Evolutionary conservation across 2,329 filamentous ascomycete genomes (phyloP), one percentile per base, ranked within the genome.

Genomic region (Taxawa tesnikishii): DNA sequence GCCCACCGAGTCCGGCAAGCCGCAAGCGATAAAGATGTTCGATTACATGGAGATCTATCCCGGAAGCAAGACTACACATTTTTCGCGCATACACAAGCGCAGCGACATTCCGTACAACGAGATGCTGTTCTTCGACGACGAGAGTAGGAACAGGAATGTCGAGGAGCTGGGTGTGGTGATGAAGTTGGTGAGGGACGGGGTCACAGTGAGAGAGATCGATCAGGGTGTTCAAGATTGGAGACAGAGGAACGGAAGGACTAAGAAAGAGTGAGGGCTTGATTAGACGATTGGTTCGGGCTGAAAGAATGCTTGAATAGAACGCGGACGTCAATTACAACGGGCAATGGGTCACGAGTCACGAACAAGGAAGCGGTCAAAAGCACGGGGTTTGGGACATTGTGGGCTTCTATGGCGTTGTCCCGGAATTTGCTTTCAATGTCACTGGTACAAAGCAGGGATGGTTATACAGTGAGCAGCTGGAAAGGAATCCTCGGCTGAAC

Each of bases 51-150:
- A 77, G 46, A 76, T 77, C 31, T 78, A 72, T 46, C 85, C 87
- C 0, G 75, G 75, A 2, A 79, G 66, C 50, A 96, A 96, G 67
- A 78, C 79, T n/a, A 71, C 73, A 40, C 88, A 96, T 57, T 92
- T 96, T 47, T 68, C 77, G 47, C 65, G 70, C 4, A 63, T 96
- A 44, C 71, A 79, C 7, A 71, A 77, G 51, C 67, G 73, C 34
- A 85, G 79, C 10, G 75, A 75, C 2, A 55, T 94, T 3, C 60
- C 63, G 5, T 93, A 74, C 48, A 70, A 79, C 41, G 83, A 94
- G 29, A 93, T 96, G 79, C 54, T 96, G 19, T 96, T 96, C 56
- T 96, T 96, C 44, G 88, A 96, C 46, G 88, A 96, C 46, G 88
- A 96, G 68, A 67, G 68, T 32, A 63, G 88, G 38, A 96, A 96